Base-by-base conservation (phyloP, 371 early-diverging fungal species). In the Mortierella sp. region DNA sequence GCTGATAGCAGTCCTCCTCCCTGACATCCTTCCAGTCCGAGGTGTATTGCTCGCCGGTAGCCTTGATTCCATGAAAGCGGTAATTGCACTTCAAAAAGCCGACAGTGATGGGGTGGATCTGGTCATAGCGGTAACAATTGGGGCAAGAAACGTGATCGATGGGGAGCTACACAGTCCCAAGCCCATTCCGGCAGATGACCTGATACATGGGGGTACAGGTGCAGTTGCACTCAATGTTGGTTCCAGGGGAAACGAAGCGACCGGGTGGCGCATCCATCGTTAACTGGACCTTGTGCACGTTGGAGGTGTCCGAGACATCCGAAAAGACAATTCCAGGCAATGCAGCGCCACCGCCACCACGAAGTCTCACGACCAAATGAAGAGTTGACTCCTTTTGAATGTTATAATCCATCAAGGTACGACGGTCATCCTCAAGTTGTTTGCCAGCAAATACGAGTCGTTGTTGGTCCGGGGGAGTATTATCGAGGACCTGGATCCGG, bases 401-500 rank as follows among this genome's bases (percentile, higher is more conserved):
- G 93, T 95, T 95, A 91, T 96, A 96, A 89, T 95, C 95, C 71
- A 91, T 90, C 54, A 96, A 91, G 52, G 93, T 92, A 89, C 97
- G 96, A 73, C 96, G 98, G 91, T 98, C n/a, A n/a, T n/a, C 98
- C 91, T 99, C 99, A 75, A 99, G 96, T 93, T 99, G 99, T 94
- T 98, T 98, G 84, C 99, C 99, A 88, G 98, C 99, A 89, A 99
- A 99, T 88, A 99, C 99, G 80, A 99, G 94, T 88, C 99, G 98
- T 91, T 99, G 99, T 94, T 99, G 99, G 90, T 99, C 99, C 77
- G 99, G 99, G 70, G 99, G 99, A 88, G 99, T 99, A n/a, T n/a
- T n/a, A n/a, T n/a, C n/a, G n/a, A n/a, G n/a, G n/a, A n/a, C n/a
- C n/a, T n/a, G n/a, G n/a, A n/a, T n/a, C n/a, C n/a, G n/a, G n/a